Evolutionary conservation across 2,329 filamentous ascomycete species (phyloP), one percentile per base, ranked within the genome.

Genomic region (Stagonosporopsis chrysanthemi): DNA sequence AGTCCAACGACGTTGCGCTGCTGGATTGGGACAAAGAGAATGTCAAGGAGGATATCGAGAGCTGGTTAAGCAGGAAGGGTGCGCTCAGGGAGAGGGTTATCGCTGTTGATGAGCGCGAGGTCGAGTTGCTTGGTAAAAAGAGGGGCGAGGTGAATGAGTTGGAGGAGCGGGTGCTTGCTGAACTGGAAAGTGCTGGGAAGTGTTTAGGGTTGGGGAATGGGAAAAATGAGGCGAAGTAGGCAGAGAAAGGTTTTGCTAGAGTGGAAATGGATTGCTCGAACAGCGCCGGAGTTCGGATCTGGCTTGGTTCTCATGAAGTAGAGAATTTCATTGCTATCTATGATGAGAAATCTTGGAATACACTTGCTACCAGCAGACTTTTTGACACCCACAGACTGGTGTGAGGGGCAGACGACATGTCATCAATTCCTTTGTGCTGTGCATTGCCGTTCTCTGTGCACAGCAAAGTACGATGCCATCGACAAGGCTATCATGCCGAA

Each of bases 21-120:
- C 82, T 97, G 6, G 83, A 86, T 49, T 96, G 91, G 88, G 91
- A 97, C 70, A 82, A 85, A 12, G 82, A 83, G 0, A 82, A 82
- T 1, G 84, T 96, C 43, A 84, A 89, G 63, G 93, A 96, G 72
- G 92, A 95, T 67, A 86, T 96, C 5, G 91, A 96, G 64, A 90
- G 90, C 63, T 91, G 91, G 83, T 79, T 97, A 26, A 88, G 88
- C 50, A 84, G 87, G 56, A 86, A 86, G 63, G 79, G 88, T 52
- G 79, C 88, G 56, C 79, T 97, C 53, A 84, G 88, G 49, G 88
- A 91, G 62, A 83, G 90, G 26, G 84, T 97, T 44, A 81, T 93
- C 47, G 87, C 92, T 0, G 82, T 90, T 19, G 90, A 86, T 26
- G 84, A 88, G 67, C 85, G 88, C 60, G 92, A 97, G 77, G 80